These are phyloP conservation scores for Microbotryum saponariae DNA, from an alignment of 1,284 basidiomycete genomes.

Conservation along the genomic window DNA sequence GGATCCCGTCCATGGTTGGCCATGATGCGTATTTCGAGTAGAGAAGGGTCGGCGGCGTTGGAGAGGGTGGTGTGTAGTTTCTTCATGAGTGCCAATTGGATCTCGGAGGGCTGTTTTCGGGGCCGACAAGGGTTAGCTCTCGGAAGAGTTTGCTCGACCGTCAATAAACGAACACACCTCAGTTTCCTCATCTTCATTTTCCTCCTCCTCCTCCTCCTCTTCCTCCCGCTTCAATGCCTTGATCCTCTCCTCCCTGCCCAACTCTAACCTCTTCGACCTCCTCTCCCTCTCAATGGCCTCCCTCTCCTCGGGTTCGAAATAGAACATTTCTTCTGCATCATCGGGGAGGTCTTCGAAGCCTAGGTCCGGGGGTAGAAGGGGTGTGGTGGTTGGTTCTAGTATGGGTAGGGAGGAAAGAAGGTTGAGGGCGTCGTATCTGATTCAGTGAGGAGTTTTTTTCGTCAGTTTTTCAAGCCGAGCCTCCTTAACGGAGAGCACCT, in stretches of 20 bases:
- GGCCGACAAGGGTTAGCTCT: too few relatives aligned
- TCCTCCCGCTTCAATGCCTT: neutral
- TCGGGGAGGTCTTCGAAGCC: conserved; percentile 23
- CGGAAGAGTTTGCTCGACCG: neutral
- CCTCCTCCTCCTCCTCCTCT: neutral
- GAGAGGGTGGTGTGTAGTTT: conserved; percentile 20
- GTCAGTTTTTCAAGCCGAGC: neutral
- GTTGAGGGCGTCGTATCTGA: conserved; percentile 30
- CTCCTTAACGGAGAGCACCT: too few relatives aligned
- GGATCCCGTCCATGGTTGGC: conserved; percentile 25
- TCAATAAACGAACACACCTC: neutral
- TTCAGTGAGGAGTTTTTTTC: too few relatives aligned
- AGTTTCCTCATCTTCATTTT: neutral
- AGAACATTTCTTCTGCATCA: conserved; percentile 27
- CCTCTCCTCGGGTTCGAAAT: conserved; percentile 12
- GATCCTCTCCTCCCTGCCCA: conserved; percentile 18
- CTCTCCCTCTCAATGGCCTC: conserved; percentile 7
- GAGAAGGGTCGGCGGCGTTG: conserved; percentile 14
- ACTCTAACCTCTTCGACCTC: conserved; percentile 12
- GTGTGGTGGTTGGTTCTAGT: neutral
- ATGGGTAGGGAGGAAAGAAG: conserved; percentile 11
- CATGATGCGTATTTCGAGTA: conserved; percentile 30
- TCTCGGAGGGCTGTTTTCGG: conserved; percentile 5
- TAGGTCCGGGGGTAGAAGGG: neutral
- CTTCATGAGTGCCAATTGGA: conserved; percentile 21